phyloP scores from a whole-genome alignment of 768 basidiomycete genomes.

The Rhodotorula sphaerocarpa region DNA sequence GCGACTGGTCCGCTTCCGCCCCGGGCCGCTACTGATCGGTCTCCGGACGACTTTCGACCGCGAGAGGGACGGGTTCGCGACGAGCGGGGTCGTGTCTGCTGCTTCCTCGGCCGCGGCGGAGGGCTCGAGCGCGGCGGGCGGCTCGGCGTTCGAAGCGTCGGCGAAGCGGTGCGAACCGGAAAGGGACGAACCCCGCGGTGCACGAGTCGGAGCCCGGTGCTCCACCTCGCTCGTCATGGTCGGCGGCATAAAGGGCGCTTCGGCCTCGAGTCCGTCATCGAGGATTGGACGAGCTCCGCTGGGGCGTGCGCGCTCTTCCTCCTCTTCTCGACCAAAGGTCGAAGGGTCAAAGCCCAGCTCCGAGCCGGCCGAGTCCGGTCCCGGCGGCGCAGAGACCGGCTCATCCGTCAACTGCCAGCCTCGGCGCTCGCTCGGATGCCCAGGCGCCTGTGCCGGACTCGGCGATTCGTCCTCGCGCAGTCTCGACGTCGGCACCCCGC shows the following conservation, averaged over 20 bases:
- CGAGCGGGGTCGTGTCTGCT: background rate
- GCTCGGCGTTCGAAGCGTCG: background rate
- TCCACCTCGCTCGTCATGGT: background rate
- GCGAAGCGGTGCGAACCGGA: background rate
- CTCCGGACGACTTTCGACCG: conserved; percentile 3
- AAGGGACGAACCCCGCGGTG: background rate
- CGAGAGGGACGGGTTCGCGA: background rate
- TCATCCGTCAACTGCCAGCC: conserved; percentile 10
- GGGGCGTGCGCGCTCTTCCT: background rate
- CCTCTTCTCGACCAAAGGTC: background rate
- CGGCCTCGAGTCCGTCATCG: background rate
- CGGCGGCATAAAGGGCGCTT: background rate
- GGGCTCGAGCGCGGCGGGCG: background rate
- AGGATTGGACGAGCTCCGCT: background rate
- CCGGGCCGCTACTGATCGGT: background rate
- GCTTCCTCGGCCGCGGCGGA: background rate
- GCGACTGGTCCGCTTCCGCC: conserved; percentile 15
- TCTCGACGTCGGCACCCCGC: background rate
- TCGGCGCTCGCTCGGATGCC: background rate
- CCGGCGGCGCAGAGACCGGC: background rate
- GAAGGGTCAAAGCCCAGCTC: conserved; percentile 1
- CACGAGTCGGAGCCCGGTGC: background rate
- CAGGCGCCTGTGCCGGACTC: background rate
- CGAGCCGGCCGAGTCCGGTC: background rate
- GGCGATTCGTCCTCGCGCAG: background rate